phyloP scores from a whole-genome alignment of 805 yeast genomes.

The Yamadazyma insecticola region DNA sequence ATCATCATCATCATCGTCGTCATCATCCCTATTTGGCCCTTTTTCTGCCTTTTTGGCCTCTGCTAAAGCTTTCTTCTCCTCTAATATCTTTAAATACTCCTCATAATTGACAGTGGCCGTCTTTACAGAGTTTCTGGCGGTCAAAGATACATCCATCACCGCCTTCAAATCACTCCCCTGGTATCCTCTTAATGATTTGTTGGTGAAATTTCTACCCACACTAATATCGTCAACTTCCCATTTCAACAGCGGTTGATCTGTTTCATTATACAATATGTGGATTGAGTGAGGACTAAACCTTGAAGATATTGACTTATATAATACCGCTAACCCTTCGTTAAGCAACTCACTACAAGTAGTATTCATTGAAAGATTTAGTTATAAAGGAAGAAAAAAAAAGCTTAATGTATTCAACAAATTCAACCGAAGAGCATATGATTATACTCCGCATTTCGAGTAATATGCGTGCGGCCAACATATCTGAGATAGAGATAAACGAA shows the following conservation, averaged over 20 bases:
- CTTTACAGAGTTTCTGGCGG: constrained; percentile 25
- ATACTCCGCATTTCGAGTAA: too few relatives aligned
- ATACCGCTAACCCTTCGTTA: constrained; percentile 1
- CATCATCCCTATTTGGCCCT: too few relatives aligned
- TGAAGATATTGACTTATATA: not conserved
- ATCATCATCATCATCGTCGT: constrained; percentile 15
- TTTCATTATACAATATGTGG: constrained; percentile 24
- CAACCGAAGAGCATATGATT: too few relatives aligned
- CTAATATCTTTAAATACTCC: constrained; percentile 13
- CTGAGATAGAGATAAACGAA: too few relatives aligned
- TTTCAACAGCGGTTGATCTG: constrained; percentile 11
- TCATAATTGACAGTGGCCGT: constrained; percentile 17
- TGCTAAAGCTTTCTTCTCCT: constrained; percentile 24
- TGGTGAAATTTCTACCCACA: constrained; percentile 34
- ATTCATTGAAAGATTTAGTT: too few relatives aligned
- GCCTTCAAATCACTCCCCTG: constrained; percentile 23
- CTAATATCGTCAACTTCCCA: constrained; percentile 31
- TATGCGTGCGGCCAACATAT: too few relatives aligned
- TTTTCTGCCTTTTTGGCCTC: too few relatives aligned
- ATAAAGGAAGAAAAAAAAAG: too few relatives aligned
- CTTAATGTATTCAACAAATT: too few relatives aligned
- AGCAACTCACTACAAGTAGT: not conserved
- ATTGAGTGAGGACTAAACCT: constrained; percentile 20
- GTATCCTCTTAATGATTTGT: constrained; percentile 22
- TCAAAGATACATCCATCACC: constrained; percentile 29